phyloP scores from a whole-genome alignment of 1,139 yeast species.

The Suhomyces yuchorum region DNA sequence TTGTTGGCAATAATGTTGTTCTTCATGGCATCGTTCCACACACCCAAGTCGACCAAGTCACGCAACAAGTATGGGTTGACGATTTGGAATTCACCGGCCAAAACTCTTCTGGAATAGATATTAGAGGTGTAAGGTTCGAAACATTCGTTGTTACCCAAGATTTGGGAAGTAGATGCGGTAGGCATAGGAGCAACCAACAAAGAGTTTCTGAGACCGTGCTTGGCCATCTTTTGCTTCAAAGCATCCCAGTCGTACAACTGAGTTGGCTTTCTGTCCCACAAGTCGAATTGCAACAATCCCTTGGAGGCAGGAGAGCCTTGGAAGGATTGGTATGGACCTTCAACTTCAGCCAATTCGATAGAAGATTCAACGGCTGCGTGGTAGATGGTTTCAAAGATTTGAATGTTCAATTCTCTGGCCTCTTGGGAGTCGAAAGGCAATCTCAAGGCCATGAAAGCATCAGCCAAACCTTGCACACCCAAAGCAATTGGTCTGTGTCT shows the following conservation, averaged over 20 bases:
- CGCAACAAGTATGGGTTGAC: slow-evolving; percentile 81
- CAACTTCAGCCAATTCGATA: slow-evolving; percentile 50
- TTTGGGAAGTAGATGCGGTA: slow-evolving; percentile 91
- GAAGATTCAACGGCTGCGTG: slow-evolving; percentile 62
- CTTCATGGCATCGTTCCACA: slow-evolving; percentile 83
- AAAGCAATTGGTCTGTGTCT: slow-evolving; percentile 63
- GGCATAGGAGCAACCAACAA: slow-evolving; percentile 92
- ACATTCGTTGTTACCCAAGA: slow-evolving; percentile 85
- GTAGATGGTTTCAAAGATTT: slow-evolving; percentile 62
- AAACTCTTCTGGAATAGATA: slow-evolving; percentile 81
- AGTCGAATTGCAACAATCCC: slow-evolving; percentile 57
- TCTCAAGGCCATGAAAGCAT: slow-evolving; percentile 57
- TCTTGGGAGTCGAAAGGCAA: slow-evolving; percentile 59
- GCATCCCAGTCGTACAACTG: slow-evolving; percentile 71
- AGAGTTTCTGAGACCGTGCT: slow-evolving; percentile 78
- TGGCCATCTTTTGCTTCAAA: slow-evolving; percentile 59
- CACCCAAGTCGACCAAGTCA: slow-evolving; percentile 79
- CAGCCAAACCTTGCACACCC: slow-evolving; percentile 68
- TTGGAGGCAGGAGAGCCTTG: slow-evolving; percentile 62
- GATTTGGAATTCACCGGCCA: slow-evolving; percentile 87
- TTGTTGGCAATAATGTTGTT: slow-evolving; percentile 74
- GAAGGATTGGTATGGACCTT: slow-evolving; percentile 52
- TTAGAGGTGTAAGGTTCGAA: slow-evolving; percentile 91
- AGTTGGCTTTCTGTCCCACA: slow-evolving; percentile 61
- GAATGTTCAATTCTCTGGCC: slow-evolving; percentile 57